phyloP scores from a whole-genome alignment of 2,329 filamentous ascomycete genomes.

The Cephalotrichum gorgonifer region DNA sequence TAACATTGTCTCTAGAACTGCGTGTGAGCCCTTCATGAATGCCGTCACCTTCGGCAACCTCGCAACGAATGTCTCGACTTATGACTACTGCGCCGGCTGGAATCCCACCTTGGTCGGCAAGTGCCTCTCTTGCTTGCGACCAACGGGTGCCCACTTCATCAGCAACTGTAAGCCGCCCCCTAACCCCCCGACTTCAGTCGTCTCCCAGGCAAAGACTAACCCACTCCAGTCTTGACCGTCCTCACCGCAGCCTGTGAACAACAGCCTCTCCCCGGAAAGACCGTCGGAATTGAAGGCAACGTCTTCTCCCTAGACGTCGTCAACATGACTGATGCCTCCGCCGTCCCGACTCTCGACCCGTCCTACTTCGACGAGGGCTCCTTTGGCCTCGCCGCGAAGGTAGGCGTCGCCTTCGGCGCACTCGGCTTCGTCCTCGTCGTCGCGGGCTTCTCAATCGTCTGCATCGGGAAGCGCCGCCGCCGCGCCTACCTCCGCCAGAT shows the following conservation, averaged over 20 bases:
- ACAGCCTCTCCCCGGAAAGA: slow-evolving; percentile 32
- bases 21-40: slow-evolving; percentile 37
- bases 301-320: slow-evolving; percentile 38
- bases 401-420: slow-evolving; percentile 45
- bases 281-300: slow-evolving; percentile 38
- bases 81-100: slow-evolving; percentile 45
- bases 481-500: slow-evolving; percentile 39
- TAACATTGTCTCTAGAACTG: slow-evolving; percentile 29
- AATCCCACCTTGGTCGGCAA: slow-evolving; percentile 24
- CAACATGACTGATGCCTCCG: slow-evolving; percentile 38
- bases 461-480: slow-evolving; percentile 44
- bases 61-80: slow-evolving; percentile 30
- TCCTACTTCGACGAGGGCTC: slow-evolving; percentile 31
- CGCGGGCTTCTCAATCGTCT: slow-evolving; percentile 42
- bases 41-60: slow-evolving; percentile 40
- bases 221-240: slow-evolving; percentile 30
- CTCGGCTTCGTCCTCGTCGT: slow-evolving; percentile 35
- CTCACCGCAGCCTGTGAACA: slow-evolving; percentile 48
- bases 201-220: not conserved
- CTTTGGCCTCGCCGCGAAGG: slow-evolving; percentile 42
- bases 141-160: slow-evolving; percentile 27
- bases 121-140: slow-evolving; percentile 37
- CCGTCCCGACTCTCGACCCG: slow-evolving; percentile 26
- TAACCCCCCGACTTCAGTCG: not conserved
- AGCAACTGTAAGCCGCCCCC: slow-evolving; percentile 36